phyloP scores from a whole-genome alignment of 2,329 filamentous ascomycete genomes.

The Penicillium sumatraense region DNA sequence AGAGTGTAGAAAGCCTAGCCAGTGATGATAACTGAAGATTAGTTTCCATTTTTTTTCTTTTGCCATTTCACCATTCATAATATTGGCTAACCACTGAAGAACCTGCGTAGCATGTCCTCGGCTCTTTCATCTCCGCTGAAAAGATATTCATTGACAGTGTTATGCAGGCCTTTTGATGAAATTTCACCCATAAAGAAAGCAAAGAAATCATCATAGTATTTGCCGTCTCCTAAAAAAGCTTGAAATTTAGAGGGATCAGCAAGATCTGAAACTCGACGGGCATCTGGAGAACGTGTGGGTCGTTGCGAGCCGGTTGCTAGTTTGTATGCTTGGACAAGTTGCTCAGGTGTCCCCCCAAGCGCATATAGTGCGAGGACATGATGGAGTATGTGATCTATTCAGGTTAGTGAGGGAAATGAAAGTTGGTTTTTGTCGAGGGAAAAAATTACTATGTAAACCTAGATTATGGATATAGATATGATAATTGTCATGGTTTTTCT shows the following conservation, averaged over 20 bases:
- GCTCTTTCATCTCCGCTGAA: slow-evolving; percentile 27
- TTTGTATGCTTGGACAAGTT: slow-evolving; percentile 25
- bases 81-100: slow-evolving; percentile 21
- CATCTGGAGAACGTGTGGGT: slow-evolving; percentile 11
- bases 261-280: slow-evolving; percentile 9
- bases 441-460: slow-evolving; percentile 16
- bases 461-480: slow-evolving; percentile 23
- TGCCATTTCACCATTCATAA: too few relatives aligned
- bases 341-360: slow-evolving; percentile 22
- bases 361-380: slow-evolving; percentile 28
- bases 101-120: slow-evolving; percentile 25
- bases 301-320: slow-evolving; percentile 26
- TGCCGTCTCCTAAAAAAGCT: slow-evolving; percentile 10
- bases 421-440: background rate
- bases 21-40: background rate
- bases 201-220: slow-evolving; percentile 25
- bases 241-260: slow-evolving; percentile 11
- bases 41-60: background rate
- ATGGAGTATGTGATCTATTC: slow-evolving; percentile 33
- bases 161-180: slow-evolving; percentile 14
- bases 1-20: slow-evolving; percentile 17
- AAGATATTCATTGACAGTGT: slow-evolving; percentile 26
- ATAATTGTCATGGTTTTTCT: slow-evolving; percentile 18
- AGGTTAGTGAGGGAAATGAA: background rate
- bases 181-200: slow-evolving; percentile 30